Evolutionary conservation across 352 stramenopile species (phyloP).

Genomic region (Plasmopara viticola): DNA sequence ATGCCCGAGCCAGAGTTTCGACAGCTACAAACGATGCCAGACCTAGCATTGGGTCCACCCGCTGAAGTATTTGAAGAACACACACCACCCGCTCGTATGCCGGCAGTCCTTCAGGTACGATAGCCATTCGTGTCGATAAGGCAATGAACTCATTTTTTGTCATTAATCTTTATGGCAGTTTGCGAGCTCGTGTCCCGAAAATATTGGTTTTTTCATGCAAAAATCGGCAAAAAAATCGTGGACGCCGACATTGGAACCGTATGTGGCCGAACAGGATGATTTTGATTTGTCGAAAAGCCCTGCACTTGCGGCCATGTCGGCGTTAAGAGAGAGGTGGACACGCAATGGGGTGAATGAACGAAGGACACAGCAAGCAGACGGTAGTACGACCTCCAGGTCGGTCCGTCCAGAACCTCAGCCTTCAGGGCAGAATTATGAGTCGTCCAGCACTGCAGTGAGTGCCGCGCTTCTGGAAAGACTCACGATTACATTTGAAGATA

Average conservation of each 20-base stretch:
- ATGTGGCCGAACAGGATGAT: slow-evolving; percentile 32
- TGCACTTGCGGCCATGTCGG: slow-evolving; percentile 59
- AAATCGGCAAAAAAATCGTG: slow-evolving; percentile 36
- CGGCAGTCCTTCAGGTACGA: slow-evolving; percentile 45
- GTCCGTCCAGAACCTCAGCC: slow-evolving; percentile 16
- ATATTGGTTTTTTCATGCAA: slow-evolving; percentile 52
- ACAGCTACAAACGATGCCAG: slow-evolving; percentile 46
- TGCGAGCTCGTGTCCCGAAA: slow-evolving; percentile 57
- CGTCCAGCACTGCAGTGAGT: slow-evolving; percentile 26
- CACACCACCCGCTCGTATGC: slow-evolving; percentile 15
- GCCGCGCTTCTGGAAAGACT: slow-evolving; percentile 32
- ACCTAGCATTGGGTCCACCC: slow-evolving; percentile 46
- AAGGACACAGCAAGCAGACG: slow-evolving; percentile 18
- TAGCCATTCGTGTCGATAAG: neutral
- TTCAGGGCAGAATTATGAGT: slow-evolving; percentile 27
- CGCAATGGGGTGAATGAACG: slow-evolving; percentile 7
- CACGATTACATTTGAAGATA: slow-evolving; percentile 29
- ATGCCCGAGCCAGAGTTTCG: slow-evolving; percentile 58
- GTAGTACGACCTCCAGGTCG: slow-evolving; percentile 18
- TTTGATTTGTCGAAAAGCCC: slow-evolving; percentile 70
- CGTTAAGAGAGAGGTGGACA: slow-evolving; percentile 36
- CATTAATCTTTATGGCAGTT: slow-evolving; percentile 32
- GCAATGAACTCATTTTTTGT: slow-evolving; percentile 5
- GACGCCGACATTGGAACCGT: slow-evolving; percentile 26
- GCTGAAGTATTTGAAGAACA: slow-evolving; percentile 26